Conservation (phyloP, 371 early-diverging fungal species). For the Rhizopus arrhizus region DNA sequence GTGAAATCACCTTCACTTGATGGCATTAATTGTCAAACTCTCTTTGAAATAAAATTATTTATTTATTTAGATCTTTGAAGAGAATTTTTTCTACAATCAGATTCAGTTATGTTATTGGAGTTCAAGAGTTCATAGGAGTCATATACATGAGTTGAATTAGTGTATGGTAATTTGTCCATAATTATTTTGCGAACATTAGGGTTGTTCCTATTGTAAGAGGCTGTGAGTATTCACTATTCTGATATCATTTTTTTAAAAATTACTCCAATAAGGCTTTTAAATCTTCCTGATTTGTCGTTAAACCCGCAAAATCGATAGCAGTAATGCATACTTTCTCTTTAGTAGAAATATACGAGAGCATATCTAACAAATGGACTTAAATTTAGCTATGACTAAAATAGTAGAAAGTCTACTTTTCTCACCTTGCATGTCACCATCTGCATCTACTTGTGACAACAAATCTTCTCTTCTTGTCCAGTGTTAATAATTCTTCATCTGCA, state of each 20-base stretch:
- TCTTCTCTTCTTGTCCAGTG: slow-evolving; percentile 4
- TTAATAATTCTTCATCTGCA: slow-evolving; percentile 5
- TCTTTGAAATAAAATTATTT: too few species aligned
- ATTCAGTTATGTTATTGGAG: too few species aligned
- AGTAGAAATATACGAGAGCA: slow-evolving; percentile 16
- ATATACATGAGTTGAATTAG: too few species aligned
- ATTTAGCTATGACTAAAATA: slow-evolving; percentile 8
- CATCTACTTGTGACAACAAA: slow-evolving; percentile 9
- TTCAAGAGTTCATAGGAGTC: too few species aligned
- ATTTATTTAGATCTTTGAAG: too few species aligned
- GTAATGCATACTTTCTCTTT: slow-evolving; percentile 12
- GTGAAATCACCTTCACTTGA: too few species aligned
- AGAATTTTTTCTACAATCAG: too few species aligned
- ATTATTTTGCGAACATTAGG: too few species aligned
- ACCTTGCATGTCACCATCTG: slow-evolving; percentile 9
- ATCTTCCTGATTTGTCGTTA: slow-evolving; percentile 32
- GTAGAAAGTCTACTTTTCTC: background rate
- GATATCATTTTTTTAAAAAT: background rate
- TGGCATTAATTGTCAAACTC: too few species aligned
- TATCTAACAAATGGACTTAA: slow-evolving; percentile 15
- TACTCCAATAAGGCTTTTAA: slow-evolving; percentile 5
- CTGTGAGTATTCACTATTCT: too few species aligned
- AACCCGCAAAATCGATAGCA: slow-evolving; percentile 21
- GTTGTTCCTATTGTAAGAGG: too few species aligned
- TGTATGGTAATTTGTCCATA: too few species aligned